Evolutionary conservation across 768 basidiomycete genomes (phyloP).

Genomic region (Boletus reticuloceps): DNA sequence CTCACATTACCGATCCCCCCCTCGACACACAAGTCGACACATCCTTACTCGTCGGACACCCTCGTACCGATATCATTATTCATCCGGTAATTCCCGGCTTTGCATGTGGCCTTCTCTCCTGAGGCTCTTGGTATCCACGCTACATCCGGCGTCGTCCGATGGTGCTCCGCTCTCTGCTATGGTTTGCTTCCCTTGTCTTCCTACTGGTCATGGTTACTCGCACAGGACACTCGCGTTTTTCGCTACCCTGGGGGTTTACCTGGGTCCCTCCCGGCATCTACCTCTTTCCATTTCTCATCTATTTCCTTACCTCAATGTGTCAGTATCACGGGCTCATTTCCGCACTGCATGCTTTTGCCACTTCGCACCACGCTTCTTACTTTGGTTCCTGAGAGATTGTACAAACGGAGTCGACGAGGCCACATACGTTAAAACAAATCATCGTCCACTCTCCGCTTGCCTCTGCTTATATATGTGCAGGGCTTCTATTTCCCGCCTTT

Average conservation of each 20-base stretch:
- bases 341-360: constrained; percentile 41
- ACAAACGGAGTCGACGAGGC: constrained; percentile 37
- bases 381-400: constrained; percentile 33
- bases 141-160: constrained; percentile 21
- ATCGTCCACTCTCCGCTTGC: constrained; percentile 8
- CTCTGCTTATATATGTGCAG: constrained; percentile 34
- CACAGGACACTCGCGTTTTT: constrained; percentile 34
- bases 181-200: constrained; percentile 29
- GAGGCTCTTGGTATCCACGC: constrained; percentile 28
- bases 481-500: constrained; percentile 27
- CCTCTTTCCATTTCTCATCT: constrained; percentile 24
- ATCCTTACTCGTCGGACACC: constrained; percentile 11
- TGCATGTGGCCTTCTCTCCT: constrained; percentile 26
- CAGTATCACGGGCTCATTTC: constrained; percentile 39
- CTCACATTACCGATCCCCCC: constrained; percentile 21
- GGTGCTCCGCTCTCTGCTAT: constrained; percentile 27
- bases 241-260: constrained; percentile 21
- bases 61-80: constrained; percentile 41
- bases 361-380: constrained; percentile 36
- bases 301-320: constrained; percentile 38
- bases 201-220: constrained; percentile 37
- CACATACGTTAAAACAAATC: constrained; percentile 27
- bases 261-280: constrained; percentile 27
- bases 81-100: constrained; percentile 37
- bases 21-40: constrained; percentile 4